Conservation (phyloP, 75 land plant genomes). For the Selaginella tamariscina region DNA sequence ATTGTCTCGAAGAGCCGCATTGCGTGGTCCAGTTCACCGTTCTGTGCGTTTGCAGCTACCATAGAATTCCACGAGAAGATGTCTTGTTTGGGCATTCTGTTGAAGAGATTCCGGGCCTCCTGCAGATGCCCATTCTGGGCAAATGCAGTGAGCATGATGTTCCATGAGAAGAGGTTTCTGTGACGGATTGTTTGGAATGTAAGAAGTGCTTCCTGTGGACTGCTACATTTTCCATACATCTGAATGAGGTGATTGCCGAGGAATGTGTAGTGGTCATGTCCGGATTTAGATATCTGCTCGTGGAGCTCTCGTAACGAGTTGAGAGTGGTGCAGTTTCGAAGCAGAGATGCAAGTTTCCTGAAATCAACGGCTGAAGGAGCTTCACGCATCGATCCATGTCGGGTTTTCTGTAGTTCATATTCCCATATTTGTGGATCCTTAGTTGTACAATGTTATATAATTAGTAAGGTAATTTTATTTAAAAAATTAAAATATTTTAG, state of each 20-base stretch:
- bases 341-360: background rate
- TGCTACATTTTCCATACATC: conserved; percentile 10
- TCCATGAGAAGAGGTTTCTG: conserved; percentile 6
- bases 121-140: background rate
- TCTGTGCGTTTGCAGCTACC: background rate
- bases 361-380: background rate
- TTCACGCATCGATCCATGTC: no score
- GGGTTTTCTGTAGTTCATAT: no score
- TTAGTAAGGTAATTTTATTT: no score
- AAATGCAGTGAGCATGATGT: background rate
- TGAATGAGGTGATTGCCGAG: background rate
- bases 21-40: background rate
- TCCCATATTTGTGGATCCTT: no score
- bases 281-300: background rate
- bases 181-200: background rate
- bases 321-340: background rate
- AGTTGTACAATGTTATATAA: no score
- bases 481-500: no score
- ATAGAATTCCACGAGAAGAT: background rate
- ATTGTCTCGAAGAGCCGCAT: background rate
- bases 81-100: background rate
- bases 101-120: background rate
- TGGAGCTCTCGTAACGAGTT: background rate
- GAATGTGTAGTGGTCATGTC: background rate
- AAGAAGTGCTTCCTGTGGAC: background rate